Conservation (phyloP, 352 stramenopile species). For the Peronospora destructor region DNA sequence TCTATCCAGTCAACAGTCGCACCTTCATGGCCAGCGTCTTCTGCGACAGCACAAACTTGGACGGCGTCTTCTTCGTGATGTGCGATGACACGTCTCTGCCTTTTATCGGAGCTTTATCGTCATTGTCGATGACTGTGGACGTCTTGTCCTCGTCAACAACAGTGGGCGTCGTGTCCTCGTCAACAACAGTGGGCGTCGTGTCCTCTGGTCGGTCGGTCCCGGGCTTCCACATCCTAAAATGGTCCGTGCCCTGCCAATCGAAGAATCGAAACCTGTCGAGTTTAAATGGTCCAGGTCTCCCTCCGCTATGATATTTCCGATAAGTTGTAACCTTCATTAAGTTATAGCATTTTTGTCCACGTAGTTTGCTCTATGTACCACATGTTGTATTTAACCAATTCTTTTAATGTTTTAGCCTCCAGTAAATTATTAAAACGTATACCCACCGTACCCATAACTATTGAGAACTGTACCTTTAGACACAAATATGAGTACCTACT, state of each 20-base stretch:
- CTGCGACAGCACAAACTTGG: constrained; percentile 49
- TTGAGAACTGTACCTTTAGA: background rate
- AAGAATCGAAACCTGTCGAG: constrained; percentile 2
- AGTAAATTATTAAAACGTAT: too few relatives aligned
- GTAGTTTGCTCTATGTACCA: too few relatives aligned
- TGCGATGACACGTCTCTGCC: constrained; percentile 10
- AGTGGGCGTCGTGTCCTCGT: constrained; percentile 20
- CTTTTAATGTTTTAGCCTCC: too few relatives aligned
- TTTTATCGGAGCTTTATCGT: constrained; percentile 16
- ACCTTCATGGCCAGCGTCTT: constrained; percentile 85
- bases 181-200: constrained; percentile 8
- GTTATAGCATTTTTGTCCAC: too few relatives aligned
- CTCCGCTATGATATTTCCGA: too few relatives aligned
- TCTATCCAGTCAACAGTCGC: background rate
- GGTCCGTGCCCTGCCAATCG: constrained; percentile 1
- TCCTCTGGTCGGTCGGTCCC: constrained; percentile 33
- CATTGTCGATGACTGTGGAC: constrained; percentile 14
- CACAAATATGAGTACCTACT: constrained; percentile 10
- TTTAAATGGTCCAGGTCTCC: background rate
- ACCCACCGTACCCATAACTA: too few relatives aligned
- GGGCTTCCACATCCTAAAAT: constrained; percentile 53
- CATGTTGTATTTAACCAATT: too few relatives aligned
- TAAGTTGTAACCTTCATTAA: too few relatives aligned
- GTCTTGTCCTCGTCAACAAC: constrained; percentile 9
- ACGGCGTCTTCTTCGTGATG: constrained; percentile 16